Conservation (phyloP, 257 asterid species). For the Solanum piurae region DNA sequence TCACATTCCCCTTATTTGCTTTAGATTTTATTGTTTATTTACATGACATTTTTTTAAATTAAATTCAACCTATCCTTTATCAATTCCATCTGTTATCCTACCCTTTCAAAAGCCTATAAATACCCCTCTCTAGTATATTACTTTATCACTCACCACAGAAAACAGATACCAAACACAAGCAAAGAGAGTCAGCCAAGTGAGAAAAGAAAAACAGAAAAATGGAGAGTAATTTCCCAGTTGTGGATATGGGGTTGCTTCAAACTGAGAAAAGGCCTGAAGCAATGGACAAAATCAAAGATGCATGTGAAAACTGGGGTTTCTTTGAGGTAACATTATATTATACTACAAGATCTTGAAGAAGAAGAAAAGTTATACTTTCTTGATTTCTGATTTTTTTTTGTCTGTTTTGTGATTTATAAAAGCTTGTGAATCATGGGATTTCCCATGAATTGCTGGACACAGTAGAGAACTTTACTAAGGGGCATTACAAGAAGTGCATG, state of each 20-base stretch:
- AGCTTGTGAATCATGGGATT: constrained; percentile 59
- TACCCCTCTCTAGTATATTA: constrained; percentile 6
- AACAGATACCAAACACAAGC: background rate
- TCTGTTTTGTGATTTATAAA: background rate
- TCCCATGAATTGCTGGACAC: constrained; percentile 45
- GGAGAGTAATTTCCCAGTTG: constrained; percentile 48
- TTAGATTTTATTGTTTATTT: background rate
- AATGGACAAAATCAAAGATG: constrained; percentile 50
- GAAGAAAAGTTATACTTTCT: background rate
- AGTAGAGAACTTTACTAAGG: constrained; percentile 51
- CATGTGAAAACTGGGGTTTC: constrained; percentile 72
- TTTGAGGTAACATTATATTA: constrained; percentile 41
- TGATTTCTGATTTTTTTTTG: background rate
- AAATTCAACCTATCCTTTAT: background rate
- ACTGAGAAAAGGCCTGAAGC: constrained; percentile 45
- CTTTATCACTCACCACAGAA: background rate
- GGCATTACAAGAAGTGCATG: constrained; percentile 52
- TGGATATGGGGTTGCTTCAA: constrained; percentile 49
- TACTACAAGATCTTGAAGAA: background rate
- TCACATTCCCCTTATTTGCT: background rate
- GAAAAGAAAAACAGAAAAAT: background rate
- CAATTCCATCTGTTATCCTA: background rate
- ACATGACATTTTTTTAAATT: background rate
- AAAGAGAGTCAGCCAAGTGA: background rate
- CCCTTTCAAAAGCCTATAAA: constrained; percentile 28